phyloP scores from a whole-genome alignment of 2,329 filamentous ascomycete genomes.

The Ophiostoma sp. region DNA sequence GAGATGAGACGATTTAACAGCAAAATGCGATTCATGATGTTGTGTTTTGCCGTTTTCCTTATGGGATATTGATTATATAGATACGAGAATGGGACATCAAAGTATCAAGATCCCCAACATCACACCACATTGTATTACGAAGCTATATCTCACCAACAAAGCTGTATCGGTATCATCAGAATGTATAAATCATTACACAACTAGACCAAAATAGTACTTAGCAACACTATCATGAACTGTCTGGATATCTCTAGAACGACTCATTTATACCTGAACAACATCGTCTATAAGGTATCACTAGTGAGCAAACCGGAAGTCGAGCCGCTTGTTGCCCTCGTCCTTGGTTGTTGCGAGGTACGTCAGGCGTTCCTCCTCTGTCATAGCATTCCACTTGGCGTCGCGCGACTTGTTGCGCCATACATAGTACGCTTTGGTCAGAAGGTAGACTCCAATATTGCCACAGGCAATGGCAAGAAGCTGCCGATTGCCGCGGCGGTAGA shows the following conservation, averaged over 20 bases:
- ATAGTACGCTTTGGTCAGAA: slow-evolving; percentile 33
- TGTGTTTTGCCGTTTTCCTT: too few relatives aligned
- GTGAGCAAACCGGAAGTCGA: slow-evolving; percentile 34
- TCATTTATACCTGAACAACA: not conserved
- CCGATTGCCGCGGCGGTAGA: slow-evolving; percentile 51
- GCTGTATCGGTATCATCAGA: too few relatives aligned
- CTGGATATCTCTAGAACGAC: not conserved
- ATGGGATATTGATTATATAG: too few relatives aligned
- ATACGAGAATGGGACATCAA: too few relatives aligned
- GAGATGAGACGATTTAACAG: too few relatives aligned
- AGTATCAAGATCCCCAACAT: too few relatives aligned
- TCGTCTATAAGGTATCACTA: slow-evolving; percentile 22
- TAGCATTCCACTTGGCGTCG: slow-evolving; percentile 29
- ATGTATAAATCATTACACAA: too few relatives aligned
- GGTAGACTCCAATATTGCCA: slow-evolving; percentile 32
- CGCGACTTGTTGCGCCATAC: slow-evolving; percentile 32
- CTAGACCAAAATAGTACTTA: too few relatives aligned
- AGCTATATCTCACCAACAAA: too few relatives aligned
- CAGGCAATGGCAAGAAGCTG: slow-evolving; percentile 46
- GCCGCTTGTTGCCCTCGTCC: slow-evolving; percentile 33
- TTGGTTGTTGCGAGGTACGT: slow-evolving; percentile 32
- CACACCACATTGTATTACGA: too few relatives aligned
- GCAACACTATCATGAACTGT: not conserved
- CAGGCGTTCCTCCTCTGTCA: slow-evolving; percentile 32
- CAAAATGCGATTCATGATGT: too few relatives aligned